Base-by-base conservation (phyloP, 345 rosid species). In the Aquilaria yunnanensis region DNA sequence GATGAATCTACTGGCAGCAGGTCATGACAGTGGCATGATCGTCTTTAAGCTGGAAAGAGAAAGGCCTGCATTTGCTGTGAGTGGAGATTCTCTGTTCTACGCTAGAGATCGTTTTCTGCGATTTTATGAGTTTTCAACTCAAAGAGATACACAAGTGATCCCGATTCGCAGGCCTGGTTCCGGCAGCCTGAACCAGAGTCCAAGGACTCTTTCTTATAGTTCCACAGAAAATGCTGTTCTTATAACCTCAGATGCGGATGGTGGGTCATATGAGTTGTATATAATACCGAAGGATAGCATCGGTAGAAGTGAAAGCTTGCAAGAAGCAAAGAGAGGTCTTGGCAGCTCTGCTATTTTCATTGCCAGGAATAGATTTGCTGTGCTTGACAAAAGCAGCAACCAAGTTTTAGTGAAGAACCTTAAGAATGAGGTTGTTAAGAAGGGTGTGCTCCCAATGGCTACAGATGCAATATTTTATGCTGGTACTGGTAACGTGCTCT, bases 11-110 rank as follows among this genome's bases (percentile, higher is more conserved):
- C 81, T 94, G 69, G 99, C 99, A 47, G 99, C 96, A 0, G 99
- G 99, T 49, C 99, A 94, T 68, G 99, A 94, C 73, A 85, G 85
- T 60, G 97, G 99, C 37, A 86, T 90, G 97, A 85, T 94, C 58
- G 99, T 94, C 57, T 94, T 94, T 64, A 94, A 94, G 81, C 72
- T 94, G 72, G 97, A 90, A 85, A 85, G 99, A 77, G 98, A 90
- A 69, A 79, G 97, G 29, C 96, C 97, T 60, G 96, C 98, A 31
- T 93, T 88, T 88, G 75, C 96, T 1, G 76, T 90, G 47, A 93
- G 95, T 68, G 86, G 85, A 12, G 88, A 90, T 68, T 78, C 83
- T 32, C 57, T 93, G 51, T 90, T 85, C 70, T 93, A 93, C 70
- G 72, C 75, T 29, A 90, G 86, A 70, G 98, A 90, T 65, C 90